Base-by-base conservation (phyloP, 2,329 filamentous ascomycete species). In the Huntiella abstrusa region DNA sequence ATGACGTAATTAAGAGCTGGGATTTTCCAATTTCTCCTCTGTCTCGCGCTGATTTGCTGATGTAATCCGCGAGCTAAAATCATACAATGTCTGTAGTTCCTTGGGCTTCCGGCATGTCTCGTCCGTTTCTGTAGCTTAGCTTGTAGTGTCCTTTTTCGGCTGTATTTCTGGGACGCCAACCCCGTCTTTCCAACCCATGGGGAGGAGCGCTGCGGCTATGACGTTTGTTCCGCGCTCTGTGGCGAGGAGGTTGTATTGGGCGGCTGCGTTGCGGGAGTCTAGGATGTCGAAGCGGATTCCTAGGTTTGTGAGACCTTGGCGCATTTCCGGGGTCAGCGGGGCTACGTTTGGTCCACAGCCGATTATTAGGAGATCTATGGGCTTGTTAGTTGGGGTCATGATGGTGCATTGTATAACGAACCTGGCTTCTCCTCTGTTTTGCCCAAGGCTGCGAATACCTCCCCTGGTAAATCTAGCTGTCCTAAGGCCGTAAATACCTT, bases 201-300 rank as follows among this genome's bases (percentile, higher is more conserved):
- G 87, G 60, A 96, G 74, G 61, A 98, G 59, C 7, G 86, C 88
- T 2, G 85, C 88, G 22, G 86, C 88, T 51, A 96, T 77, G 55
- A 88, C 80, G 15, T 76, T 70, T 4, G 91, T 77, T 1, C 91
- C 88, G 44, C 91, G 69, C 65, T 98, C 91, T 13, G 86, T 96
- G n/a, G 86, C 88, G 46, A 98, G 65, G 56, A 98, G 60, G 58
- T 98, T 98, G 61, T 91, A 98, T 60, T 95, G 86, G 33, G 87
- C 81, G 1, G 88, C 84, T 6, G 91, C 91, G 62, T 96, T 96
- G 52, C 85, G 70, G 32, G 91, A 96, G 63, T 96, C 91, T 57
- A 88, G 72, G 3, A 95, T 71, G 57, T 98, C 91, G 4, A 96
- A 69, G 48, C 84, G 70, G 54, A 96, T 82, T 0, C 91, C 91